phyloP scores from a whole-genome alignment of 331 rosid species.

The Malus hybrid region DNA sequence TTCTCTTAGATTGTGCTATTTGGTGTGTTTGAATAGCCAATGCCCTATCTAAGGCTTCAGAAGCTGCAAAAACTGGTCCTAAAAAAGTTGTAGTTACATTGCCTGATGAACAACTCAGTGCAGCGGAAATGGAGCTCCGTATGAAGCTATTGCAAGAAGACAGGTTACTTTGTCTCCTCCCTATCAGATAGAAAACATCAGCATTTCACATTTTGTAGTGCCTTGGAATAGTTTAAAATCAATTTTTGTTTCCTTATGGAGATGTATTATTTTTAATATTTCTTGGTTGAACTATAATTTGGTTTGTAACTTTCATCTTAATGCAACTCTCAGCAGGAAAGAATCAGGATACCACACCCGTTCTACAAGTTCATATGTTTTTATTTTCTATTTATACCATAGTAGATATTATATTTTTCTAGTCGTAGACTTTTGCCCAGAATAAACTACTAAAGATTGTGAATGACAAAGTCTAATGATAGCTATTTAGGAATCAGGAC shows the following conservation, averaged over 20 bases:
- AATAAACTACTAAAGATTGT: background rate
- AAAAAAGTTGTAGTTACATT: constrained; percentile 15
- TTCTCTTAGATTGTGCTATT: constrained; percentile 14
- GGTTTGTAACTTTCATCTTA: background rate
- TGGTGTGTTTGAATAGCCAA: constrained; percentile 44
- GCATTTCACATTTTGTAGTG: background rate
- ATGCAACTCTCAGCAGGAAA: background rate
- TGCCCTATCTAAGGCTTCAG: constrained; percentile 36
- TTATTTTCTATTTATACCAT: background rate
- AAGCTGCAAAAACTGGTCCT: constrained; percentile 41
- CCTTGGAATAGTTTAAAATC: background rate
- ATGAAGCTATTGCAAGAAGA: constrained; percentile 79
- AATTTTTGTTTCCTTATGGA: background rate
- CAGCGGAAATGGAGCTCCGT: constrained; percentile 67
- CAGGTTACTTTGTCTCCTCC: constrained; percentile 42
- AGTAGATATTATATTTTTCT: background rate
- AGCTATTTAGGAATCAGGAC: background rate
- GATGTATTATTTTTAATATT: background rate
- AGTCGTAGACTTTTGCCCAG: background rate
- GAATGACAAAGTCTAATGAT: background rate
- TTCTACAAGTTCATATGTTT: background rate
- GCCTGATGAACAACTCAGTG: constrained; percentile 64
- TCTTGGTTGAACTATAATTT: background rate
- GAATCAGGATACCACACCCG: background rate
- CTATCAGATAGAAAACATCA: background rate